Conservation (phyloP, 2,329 filamentous ascomycete species). For the Claviceps sp. region DNA sequence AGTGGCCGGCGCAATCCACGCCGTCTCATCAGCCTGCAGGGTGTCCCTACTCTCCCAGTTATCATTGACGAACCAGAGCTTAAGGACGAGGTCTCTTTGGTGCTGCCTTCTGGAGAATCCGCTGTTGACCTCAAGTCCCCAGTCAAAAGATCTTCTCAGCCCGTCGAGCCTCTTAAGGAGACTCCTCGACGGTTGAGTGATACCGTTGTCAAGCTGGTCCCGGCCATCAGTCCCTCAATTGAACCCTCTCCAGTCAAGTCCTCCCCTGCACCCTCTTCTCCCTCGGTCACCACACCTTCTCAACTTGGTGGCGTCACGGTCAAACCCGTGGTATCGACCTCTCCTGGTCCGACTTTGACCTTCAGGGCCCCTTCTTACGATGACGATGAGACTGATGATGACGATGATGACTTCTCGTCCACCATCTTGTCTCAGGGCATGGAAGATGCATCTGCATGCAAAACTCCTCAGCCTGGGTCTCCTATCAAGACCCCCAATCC, state of each 20-base stretch:
- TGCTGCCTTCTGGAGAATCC: constrained; percentile 11
- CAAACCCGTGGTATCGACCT: background rate
- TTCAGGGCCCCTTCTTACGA: background rate
- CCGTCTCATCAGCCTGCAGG: constrained; percentile 6
- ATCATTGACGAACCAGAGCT: constrained; percentile 18
- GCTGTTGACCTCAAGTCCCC: constrained; percentile 15
- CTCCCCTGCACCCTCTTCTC: constrained; percentile 14
- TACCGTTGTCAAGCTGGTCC: constrained; percentile 17
- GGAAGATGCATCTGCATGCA: background rate
- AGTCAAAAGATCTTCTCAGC: constrained; percentile 16
- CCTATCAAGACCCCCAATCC: background rate
- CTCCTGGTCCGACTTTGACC: background rate
- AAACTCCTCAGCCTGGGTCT: background rate
- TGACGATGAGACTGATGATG: background rate
- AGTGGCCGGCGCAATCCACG: constrained; percentile 1
- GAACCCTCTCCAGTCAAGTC: constrained; percentile 20
- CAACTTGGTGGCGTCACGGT: background rate
- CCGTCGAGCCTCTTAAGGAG: constrained; percentile 15
- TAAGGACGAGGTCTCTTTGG: constrained; percentile 12
- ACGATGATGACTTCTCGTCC: background rate
- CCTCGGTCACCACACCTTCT: constrained; percentile 8
- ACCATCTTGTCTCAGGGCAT: background rate
- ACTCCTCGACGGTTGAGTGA: constrained; percentile 15
- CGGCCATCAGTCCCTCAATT: constrained; percentile 11
- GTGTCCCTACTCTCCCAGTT: constrained; percentile 13